Evolutionary conservation across 495 filamentous ascomycete genomes (phyloP).

Genomic region (Lophium mytilinum): DNA sequence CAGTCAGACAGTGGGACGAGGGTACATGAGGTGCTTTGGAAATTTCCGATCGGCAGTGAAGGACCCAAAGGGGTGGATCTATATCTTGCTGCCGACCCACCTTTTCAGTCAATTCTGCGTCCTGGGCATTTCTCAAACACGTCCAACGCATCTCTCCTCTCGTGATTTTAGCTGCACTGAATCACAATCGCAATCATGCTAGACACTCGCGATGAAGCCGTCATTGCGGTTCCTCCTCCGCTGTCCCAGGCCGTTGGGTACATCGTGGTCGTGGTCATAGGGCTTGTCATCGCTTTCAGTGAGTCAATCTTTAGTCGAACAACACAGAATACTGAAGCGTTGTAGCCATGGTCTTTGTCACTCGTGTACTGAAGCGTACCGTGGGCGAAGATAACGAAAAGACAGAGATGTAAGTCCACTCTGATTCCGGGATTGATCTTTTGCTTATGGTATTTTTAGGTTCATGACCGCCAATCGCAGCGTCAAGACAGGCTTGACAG

Average conservation of each 20-base stretch:
- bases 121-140: too few relatives aligned
- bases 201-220: background rate
- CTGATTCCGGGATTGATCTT: too few relatives aligned
- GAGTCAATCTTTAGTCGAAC: background rate
- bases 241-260: conserved; percentile 15
- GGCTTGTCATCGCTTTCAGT: conserved; percentile 12
- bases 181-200: background rate
- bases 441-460: background rate
- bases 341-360: conserved; percentile 10
- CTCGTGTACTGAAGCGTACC: conserved; percentile 7
- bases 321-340: background rate
- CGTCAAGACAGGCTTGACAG: conserved; percentile 43
- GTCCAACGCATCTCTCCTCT: too few relatives aligned
- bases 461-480: conserved; percentile 47
- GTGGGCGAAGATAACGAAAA: conserved; percentile 39
- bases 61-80: too few relatives aligned
- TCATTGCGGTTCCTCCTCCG: conserved; percentile 6
- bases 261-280: conserved; percentile 14
- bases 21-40: too few relatives aligned
- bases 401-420: conserved; percentile 35
- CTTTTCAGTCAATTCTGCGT: too few relatives aligned
- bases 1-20: too few relatives aligned
- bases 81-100: too few relatives aligned
- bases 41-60: too few relatives aligned
- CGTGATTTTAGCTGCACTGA: too few relatives aligned